Evolutionary conservation across 2,329 filamentous ascomycete genomes (phyloP).

Genomic region (Arthrobotrys megalospora): DNA sequence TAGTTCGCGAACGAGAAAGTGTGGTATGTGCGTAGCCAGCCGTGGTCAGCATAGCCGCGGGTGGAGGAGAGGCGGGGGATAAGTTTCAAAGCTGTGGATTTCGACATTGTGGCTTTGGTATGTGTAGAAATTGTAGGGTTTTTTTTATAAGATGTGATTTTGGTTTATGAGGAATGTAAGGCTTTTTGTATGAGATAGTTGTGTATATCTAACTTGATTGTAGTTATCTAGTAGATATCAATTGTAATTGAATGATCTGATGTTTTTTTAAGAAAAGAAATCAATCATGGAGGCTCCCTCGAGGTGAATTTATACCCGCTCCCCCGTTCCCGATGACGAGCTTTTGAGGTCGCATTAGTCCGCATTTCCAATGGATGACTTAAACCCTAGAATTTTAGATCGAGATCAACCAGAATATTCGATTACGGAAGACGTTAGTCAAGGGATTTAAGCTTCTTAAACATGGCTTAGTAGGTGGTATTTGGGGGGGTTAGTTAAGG

Average conservation of each 20-base stretch:
- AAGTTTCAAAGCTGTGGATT: conserved; percentile 71
- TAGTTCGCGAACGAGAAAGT: conserved; percentile 85
- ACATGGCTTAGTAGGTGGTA: conserved; percentile 28
- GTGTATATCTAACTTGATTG: conserved; percentile 11
- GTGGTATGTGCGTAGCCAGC: conserved; percentile 90
- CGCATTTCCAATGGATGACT: conserved; percentile 61
- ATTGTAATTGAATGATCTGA: conserved; percentile 18
- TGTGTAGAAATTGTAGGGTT: not conserved
- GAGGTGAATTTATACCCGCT: conserved; percentile 50
- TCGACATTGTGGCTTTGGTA: conserved; percentile 42
- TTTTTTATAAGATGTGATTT: not conserved
- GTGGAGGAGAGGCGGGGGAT: conserved; percentile 78
- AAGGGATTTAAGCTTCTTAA: conserved; percentile 32
- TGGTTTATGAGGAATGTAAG: not conserved
- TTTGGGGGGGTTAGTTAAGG: conserved; percentile 18
- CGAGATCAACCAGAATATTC: conserved; percentile 32
- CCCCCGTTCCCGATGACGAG: conserved; percentile 38
- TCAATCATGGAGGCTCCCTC: conserved; percentile 40
- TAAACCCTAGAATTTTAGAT: conserved; percentile 12
- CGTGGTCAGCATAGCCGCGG: conserved; percentile 84
- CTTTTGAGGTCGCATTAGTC: conserved; percentile 18
- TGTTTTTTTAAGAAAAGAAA: conserved; percentile 40
- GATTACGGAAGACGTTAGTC: conserved; percentile 53
- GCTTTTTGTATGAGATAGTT: not conserved
- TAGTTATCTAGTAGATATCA: conserved; percentile 26